These are phyloP conservation scores for Capsella bursapastoris DNA, from an alignment of 345 rosid species.

Conservation along the genomic window DNA sequence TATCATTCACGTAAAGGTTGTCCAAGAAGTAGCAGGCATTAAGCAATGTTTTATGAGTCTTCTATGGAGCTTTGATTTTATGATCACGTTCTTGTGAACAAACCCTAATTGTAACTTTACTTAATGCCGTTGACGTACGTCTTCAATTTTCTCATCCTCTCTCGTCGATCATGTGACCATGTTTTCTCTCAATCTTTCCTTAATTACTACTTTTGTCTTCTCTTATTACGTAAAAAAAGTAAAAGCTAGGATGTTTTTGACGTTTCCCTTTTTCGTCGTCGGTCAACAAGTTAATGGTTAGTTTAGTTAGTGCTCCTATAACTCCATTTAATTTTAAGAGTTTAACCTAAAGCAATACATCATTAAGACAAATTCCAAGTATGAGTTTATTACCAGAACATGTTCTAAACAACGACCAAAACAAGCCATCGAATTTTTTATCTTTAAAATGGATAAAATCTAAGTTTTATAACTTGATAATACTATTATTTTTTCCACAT, in stretches of 20 bases:
- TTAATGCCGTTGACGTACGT: constrained; percentile 50
- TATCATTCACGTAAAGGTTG: constrained; percentile 65
- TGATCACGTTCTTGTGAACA: constrained; percentile 38
- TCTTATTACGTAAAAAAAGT: constrained; percentile 19
- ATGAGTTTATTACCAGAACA: not conserved
- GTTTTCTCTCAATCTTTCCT: constrained; percentile 43
- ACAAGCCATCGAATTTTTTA: not conserved
- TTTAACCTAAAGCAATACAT: not conserved
- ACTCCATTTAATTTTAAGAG: not conserved
- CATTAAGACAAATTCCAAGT: not conserved
- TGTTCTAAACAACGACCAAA: too few relatives aligned
- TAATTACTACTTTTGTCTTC: constrained; percentile 42
- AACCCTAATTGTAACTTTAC: constrained; percentile 41
- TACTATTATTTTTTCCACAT: not conserved
- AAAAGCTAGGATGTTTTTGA: constrained; percentile 23
- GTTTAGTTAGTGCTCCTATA: constrained; percentile 3
- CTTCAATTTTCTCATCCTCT: constrained; percentile 35
- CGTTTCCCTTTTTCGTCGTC: constrained; percentile 16
- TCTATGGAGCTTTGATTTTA: constrained; percentile 42
- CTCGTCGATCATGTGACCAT: constrained; percentile 45
- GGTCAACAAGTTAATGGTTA: constrained; percentile 24
- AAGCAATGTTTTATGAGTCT: constrained; percentile 52
- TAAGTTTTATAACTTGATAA: not conserved
- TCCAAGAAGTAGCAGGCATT: constrained; percentile 54
- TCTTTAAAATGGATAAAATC: not conserved